phyloP scores from a whole-genome alignment of 768 basidiomycete species.

The Tephrocybe sp. region DNA sequence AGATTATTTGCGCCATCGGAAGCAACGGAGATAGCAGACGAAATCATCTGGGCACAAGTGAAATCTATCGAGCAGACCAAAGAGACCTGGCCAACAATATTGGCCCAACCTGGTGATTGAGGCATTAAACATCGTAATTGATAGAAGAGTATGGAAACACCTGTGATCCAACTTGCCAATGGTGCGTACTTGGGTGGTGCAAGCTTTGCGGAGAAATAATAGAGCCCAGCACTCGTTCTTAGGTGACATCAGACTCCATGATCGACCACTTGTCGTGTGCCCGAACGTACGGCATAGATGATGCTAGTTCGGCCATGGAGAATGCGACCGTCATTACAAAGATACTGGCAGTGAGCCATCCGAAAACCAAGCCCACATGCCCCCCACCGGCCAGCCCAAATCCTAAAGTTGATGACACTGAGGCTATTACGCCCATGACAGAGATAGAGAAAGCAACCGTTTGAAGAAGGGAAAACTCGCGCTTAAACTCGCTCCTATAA shows the following conservation, averaged over 20 bases:
- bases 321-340: conserved; percentile 69
- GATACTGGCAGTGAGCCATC: conserved; percentile 70
- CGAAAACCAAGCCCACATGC: conserved; percentile 77
- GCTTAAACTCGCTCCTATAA: conserved; percentile 71
- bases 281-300: conserved; percentile 71
- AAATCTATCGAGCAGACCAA: conserved; percentile 77
- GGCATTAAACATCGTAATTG: conserved; percentile 43
- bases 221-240: conserved; percentile 77
- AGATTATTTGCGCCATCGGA: conserved; percentile 53
- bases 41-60: conserved; percentile 79
- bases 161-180: conserved; percentile 66
- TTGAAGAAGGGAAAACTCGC: conserved; percentile 71
- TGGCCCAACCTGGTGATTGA: conserved; percentile 54
- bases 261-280: conserved; percentile 34
- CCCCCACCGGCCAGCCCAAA: conserved; percentile 69
- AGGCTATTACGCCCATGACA: conserved; percentile 73
- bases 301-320: conserved; percentile 72
- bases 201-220: conserved; percentile 77
- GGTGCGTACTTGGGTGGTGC: conserved; percentile 62
- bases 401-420: conserved; percentile 63
- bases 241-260: not conserved
- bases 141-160: conserved; percentile 21
- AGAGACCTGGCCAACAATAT: conserved; percentile 64
- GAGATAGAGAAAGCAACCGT: conserved; percentile 68
- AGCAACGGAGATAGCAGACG: conserved; percentile 64